These are phyloP conservation scores for Trichoderma arundinaceum DNA, from an alignment of 2,329 filamentous ascomycete genomes.

Conservation along the genomic window DNA sequence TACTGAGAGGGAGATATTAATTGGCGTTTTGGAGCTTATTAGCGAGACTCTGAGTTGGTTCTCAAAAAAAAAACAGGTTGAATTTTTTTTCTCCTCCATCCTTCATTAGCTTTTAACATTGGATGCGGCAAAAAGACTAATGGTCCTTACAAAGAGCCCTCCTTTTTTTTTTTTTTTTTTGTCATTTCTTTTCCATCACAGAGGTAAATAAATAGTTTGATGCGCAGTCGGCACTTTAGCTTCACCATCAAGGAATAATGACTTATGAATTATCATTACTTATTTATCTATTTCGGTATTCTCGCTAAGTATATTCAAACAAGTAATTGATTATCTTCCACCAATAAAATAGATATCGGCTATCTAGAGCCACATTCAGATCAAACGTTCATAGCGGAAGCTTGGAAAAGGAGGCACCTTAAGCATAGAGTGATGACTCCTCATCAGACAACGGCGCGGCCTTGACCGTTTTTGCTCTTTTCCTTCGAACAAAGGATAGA, in stretches of 20 bases:
- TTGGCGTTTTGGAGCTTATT: constrained; percentile 7
- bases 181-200: constrained; percentile 2
- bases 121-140: constrained; percentile 5
- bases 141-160: neutral
- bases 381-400: neutral
- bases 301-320: neutral
- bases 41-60: constrained; percentile 7
- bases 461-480: constrained; percentile 4
- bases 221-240: neutral
- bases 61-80: constrained; percentile 8
- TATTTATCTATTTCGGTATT: neutral
- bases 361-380: neutral
- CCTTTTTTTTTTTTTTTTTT: neutral
- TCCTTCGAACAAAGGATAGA: neutral
- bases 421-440: neutral
- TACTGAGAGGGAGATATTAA: neutral
- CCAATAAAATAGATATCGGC: neutral
- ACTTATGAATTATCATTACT: constrained; percentile 1
- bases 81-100: neutral
- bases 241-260: constrained; percentile 20
- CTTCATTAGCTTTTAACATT: neutral
- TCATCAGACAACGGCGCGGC: neutral
- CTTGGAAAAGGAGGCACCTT: neutral
- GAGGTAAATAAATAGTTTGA: constrained; percentile 8
- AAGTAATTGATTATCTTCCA: neutral